A percentile compares a stretch with the other conserved stretches of the same genome.
Conservation (phyloP, 129 eudicot species). For the Lactuca sativa region DNA sequence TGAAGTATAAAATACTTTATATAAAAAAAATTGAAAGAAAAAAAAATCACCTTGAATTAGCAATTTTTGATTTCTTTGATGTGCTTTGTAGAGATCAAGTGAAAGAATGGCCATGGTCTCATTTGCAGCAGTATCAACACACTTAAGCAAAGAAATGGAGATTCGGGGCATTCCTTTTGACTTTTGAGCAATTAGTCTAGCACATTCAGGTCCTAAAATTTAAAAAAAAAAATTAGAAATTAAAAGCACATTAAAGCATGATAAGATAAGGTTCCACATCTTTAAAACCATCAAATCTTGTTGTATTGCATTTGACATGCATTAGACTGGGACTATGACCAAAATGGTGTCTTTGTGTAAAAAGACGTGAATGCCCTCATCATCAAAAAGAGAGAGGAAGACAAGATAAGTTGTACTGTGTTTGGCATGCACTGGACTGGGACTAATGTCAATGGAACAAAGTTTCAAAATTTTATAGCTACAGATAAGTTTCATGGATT, state of each 20-base stretch:
- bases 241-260: neutral
- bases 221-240: neutral
- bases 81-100: constrained; percentile 51
- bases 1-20: neutral
- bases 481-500: neutral
- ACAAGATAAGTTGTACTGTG: too few relatives aligned
- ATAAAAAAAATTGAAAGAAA: neutral
- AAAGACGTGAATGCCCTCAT: too few relatives aligned
- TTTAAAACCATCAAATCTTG: neutral
- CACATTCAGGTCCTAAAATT: constrained; percentile 57
- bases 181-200: constrained; percentile 79
- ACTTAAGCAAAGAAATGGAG: constrained; percentile 52
- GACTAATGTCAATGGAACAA: too few relatives aligned
- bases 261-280: neutral
- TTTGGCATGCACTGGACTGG: too few relatives aligned
- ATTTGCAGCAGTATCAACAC: constrained; percentile 53
- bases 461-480: constrained; percentile 2
- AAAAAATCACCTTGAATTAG: constrained; percentile 51
- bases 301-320: too few relatives aligned
- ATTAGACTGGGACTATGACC: too few relatives aligned
- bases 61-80: constrained; percentile 34
- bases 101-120: constrained; percentile 67
- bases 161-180: constrained; percentile 86
- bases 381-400: too few relatives aligned
- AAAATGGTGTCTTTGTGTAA: too few relatives aligned